phyloP scores from a whole-genome alignment of 2,329 filamentous ascomycete genomes.

The Colletotrichum cuscutae region DNA sequence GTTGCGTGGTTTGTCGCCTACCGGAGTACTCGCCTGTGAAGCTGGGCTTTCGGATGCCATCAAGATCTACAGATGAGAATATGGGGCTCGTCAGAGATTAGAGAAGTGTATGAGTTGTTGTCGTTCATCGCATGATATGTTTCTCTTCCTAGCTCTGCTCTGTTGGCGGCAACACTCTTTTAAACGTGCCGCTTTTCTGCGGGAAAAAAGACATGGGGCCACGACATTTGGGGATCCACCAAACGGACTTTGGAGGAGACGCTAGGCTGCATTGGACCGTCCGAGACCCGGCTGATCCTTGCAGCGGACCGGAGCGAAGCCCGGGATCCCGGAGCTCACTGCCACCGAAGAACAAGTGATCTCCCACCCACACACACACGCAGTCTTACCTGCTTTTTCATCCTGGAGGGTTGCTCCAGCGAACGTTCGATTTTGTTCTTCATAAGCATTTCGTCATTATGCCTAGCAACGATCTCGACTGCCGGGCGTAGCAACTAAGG shows the following conservation, averaged over 20 bases:
- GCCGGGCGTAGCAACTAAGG: too few relatives aligned
- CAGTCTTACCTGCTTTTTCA: not conserved
- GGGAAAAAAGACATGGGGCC: not conserved
- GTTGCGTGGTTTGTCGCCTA: constrained; percentile 1
- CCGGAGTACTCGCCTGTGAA: not conserved
- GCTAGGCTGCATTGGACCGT: constrained; percentile 6
- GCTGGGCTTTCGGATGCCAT: constrained; percentile 25
- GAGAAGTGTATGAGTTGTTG: not conserved
- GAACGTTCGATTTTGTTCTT: not conserved
- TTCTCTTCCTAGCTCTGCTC: not conserved
- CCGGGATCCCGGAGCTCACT: constrained; percentile 1
- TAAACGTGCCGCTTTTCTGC: not conserved
- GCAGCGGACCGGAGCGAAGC: not conserved
- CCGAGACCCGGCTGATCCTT: constrained; percentile 8
- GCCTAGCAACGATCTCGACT: too few relatives aligned
- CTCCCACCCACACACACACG: not conserved
- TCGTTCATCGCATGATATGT: not conserved
- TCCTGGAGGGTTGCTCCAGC: not conserved
- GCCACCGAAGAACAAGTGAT: not conserved
- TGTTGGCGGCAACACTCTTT: not conserved
- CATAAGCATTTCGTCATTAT: not conserved
- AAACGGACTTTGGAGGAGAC: not conserved
- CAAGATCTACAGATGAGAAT: not conserved
- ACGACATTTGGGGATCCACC: not conserved
- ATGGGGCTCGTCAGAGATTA: not conserved